Evolutionary conservation across 176 grass and related monocot genomes (phyloP), one percentile per base, ranked within the genome.

Genomic region (Musa troglodytarum): DNA sequence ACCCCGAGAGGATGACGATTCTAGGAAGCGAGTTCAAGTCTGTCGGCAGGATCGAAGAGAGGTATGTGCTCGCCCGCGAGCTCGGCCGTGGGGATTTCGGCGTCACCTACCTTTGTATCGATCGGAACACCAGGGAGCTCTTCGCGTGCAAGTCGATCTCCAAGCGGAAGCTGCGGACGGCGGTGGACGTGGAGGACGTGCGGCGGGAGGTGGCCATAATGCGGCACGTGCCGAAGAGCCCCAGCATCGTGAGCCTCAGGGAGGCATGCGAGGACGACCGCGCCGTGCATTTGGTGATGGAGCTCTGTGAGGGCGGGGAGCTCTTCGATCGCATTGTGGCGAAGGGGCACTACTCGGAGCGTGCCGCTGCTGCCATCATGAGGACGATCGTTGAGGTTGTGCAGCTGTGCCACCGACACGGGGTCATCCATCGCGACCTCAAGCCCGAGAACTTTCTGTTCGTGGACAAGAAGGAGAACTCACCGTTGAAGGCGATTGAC

Each of bases 81-180:
- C 86, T 97, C 26, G 94, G 94, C 14, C 85, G 87, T 17, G 93
- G 93, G 6, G 93, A 96, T 89, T 96, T 92, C 82, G 93, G 93
- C 58, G 88, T 97, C n/a, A 97, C 94, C 56, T 97, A 97, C 80
- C 86, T 97, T 14, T 97, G 90, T 76, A 88, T 97, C 72, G 94
- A 97, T 55, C 94, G 88, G 73, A 84, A 85, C 75, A 88, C 86
- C 67, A 92, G 84, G 73, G 90, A 93, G 75, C 86, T 83, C 62
- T 84, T 97, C 51, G 94, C 94, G 9, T 97, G 94, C 94, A 97
- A 97, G 82, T 93, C 94, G 83, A 97, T 97, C 90, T 91, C 90
- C 28, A 97, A 97, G 71, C 78, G 90, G 72, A 97, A 93, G 88
- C 88, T 97, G 51, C 86, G 94, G 24, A 97, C 94, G 12, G 86